These are phyloP conservation scores for Pugionium cornutum DNA, from an alignment of 345 rosid genomes.

Conservation along the genomic window DNA sequence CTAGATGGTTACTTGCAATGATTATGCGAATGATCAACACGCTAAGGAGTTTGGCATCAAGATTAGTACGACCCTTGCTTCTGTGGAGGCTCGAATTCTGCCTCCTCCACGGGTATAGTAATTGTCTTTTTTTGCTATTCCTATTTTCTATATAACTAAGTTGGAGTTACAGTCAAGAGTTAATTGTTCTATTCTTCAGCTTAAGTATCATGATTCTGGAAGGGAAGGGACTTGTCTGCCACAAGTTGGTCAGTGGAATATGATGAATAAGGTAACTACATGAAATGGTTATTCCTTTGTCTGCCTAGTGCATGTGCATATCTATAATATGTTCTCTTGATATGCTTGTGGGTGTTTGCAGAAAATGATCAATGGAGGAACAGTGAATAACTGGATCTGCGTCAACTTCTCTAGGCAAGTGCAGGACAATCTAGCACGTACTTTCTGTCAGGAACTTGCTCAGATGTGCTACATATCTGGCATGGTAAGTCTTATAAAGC, in stretches of 20 bases:
- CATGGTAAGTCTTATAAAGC: conserved; percentile 57
- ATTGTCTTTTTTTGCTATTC: not conserved
- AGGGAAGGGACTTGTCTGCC: conserved; percentile 85
- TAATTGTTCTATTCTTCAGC: conserved; percentile 48
- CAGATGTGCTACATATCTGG: conserved; percentile 91
- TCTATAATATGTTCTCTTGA: conserved; percentile 6
- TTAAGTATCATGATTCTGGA: conserved; percentile 93
- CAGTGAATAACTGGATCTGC: conserved; percentile 87
- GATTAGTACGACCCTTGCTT: conserved; percentile 81
- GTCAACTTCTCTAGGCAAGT: conserved; percentile 83
- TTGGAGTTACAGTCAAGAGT: not conserved
- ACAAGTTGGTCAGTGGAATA: conserved; percentile 97
- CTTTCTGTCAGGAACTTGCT: conserved; percentile 89
- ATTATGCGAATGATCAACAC: conserved; percentile 68
- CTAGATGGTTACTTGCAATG: conserved; percentile 82
- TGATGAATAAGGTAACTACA: conserved; percentile 91
- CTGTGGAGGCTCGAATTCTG: conserved; percentile 94
- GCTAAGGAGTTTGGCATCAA: conserved; percentile 97
- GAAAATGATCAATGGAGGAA: conserved; percentile 99
- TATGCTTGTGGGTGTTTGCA: conserved; percentile 35
- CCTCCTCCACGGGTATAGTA: conserved; percentile 86
- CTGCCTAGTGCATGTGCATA: not conserved
- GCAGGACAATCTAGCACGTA: conserved; percentile 67
- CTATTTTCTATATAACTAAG: not conserved
- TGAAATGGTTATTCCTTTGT: conserved; percentile 9